Percentiles rank a stretch among this genome's conserved stretches.
These are phyloP conservation scores for Cupressus sempervirens DNA, from an alignment of 75 land plant species.

Conservation along the genomic window DNA sequence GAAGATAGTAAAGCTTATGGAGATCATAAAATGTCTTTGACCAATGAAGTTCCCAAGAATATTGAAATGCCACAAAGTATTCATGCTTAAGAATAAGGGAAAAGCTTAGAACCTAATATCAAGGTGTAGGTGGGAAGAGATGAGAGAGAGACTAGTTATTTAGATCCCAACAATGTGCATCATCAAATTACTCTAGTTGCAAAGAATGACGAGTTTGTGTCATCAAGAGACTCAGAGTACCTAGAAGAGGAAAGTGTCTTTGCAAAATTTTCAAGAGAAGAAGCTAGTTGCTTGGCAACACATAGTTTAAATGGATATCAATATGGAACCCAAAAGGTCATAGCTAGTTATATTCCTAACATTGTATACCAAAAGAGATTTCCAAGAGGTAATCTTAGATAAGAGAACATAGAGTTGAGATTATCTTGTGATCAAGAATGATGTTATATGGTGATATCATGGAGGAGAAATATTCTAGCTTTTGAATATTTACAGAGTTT, in stretches of 20 bases:
- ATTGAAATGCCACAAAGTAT: conserved; percentile 5
- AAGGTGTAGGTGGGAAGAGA: conserved; percentile 2
- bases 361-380: conserved; percentile 48
- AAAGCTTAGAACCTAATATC: not conserved
- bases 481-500: no score
- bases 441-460: no score
- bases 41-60: not conserved
- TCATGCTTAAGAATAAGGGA: not conserved
- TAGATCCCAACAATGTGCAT: not conserved
- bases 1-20: not conserved
- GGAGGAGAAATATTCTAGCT: no score
- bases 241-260: conserved; percentile 57
- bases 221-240: not conserved
- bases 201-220: conserved; percentile 7
- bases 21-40: not conserved
- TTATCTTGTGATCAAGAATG: no score
- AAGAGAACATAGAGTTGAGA: not conserved
- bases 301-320: conserved; percentile 74
- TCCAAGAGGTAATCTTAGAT: conserved; percentile 33
- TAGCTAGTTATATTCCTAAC: conserved; percentile 40
- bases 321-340: conserved; percentile 58
- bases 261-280: conserved; percentile 69
- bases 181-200: not conserved
- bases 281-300: conserved; percentile 72
- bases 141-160: not conserved